Conservation (phyloP, 768 basidiomycete species). For the Boletus patriciae region DNA sequence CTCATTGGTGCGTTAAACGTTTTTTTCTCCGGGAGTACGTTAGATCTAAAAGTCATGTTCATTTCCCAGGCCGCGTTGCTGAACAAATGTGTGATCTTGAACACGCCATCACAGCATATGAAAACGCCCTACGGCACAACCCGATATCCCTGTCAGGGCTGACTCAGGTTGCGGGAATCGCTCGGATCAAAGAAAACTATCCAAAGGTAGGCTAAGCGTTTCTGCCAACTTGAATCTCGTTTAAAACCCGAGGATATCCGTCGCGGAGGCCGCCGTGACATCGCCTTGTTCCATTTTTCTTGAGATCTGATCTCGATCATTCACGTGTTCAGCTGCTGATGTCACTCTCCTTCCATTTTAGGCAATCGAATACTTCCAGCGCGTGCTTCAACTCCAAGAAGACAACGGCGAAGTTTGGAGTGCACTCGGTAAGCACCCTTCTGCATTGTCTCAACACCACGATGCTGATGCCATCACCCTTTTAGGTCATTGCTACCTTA, state of each 20-base stretch:
- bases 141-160: slow-evolving; percentile 87
- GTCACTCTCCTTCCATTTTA: slow-evolving; percentile 39
- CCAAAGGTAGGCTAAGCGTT: slow-evolving; percentile 66
- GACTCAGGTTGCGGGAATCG: slow-evolving; percentile 93
- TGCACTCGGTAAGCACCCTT: slow-evolving; percentile 67
- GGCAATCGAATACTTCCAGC: slow-evolving; percentile 97
- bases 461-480: slow-evolving; percentile 14
- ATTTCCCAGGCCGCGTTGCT: slow-evolving; percentile 78
- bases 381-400: slow-evolving; percentile 84
- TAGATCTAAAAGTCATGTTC: slow-evolving; percentile 18
- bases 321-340: slow-evolving; percentile 33
- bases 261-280: slow-evolving; percentile 24
- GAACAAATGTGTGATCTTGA: slow-evolving; percentile 96
- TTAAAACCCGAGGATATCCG: slow-evolving; percentile 36
- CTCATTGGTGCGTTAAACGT: slow-evolving; percentile 63
- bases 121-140: slow-evolving; percentile 94
- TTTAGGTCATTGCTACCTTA: slow-evolving; percentile 93
- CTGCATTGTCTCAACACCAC: slow-evolving; percentile 12
- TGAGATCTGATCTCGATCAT: slow-evolving; percentile 31
- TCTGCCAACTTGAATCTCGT: slow-evolving; percentile 29
- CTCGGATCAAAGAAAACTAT: slow-evolving; percentile 97
- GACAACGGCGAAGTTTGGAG: slow-evolving; percentile 99
- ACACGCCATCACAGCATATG: slow-evolving; percentile 89
- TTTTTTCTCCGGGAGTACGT: not conserved
- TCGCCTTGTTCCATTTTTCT: slow-evolving; percentile 20